A percentile compares a stretch with the other conserved stretches of the same genome.
phyloP scores from a whole-genome alignment of 2,329 filamentous ascomycete species.

The Bipolaris cookei region DNA sequence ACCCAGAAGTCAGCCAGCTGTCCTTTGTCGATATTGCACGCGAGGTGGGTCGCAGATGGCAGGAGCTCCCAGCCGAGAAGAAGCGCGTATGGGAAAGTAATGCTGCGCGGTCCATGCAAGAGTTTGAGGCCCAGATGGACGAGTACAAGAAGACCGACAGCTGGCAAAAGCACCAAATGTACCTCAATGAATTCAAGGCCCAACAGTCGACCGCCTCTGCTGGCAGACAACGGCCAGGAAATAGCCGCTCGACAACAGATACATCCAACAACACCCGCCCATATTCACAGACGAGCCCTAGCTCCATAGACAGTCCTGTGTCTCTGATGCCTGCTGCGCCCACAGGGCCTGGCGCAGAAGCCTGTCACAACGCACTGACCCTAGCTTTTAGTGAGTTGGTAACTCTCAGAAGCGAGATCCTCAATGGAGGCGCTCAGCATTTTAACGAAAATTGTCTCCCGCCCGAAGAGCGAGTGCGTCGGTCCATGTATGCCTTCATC shows the following conservation, averaged over 20 bases:
- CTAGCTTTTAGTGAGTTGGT: slow-evolving; percentile 46
- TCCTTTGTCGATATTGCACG: slow-evolving; percentile 50
- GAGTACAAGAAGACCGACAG: slow-evolving; percentile 49
- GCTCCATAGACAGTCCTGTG: slow-evolving; percentile 38
- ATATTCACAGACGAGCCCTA: slow-evolving; percentile 36
- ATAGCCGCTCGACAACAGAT: slow-evolving; percentile 32
- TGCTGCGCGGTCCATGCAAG: slow-evolving; percentile 48
- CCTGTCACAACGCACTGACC: slow-evolving; percentile 45
- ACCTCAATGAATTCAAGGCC: slow-evolving; percentile 45
- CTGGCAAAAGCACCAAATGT: slow-evolving; percentile 47
- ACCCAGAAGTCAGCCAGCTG: slow-evolving; percentile 44
- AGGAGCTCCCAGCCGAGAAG: slow-evolving; percentile 43
- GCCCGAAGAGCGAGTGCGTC: slow-evolving; percentile 35
- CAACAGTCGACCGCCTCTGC: slow-evolving; percentile 31
- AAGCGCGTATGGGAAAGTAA: slow-evolving; percentile 50
- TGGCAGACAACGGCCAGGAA: slow-evolving; percentile 26
- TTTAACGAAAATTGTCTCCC: slow-evolving; percentile 42
- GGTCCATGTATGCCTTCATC: slow-evolving; percentile 46
- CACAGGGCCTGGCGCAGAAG: slow-evolving; percentile 31
- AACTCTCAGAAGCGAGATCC: slow-evolving; percentile 40
- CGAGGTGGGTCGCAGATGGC: slow-evolving; percentile 49
- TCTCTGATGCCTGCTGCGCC: slow-evolving; percentile 32
- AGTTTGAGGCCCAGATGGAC: slow-evolving; percentile 49
- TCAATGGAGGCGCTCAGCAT: slow-evolving; percentile 28
- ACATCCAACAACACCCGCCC: slow-evolving; percentile 33